These are phyloP conservation scores for Venturia nashicola DNA, from an alignment of 2,329 filamentous ascomycete species.

Conservation along the genomic window DNA sequence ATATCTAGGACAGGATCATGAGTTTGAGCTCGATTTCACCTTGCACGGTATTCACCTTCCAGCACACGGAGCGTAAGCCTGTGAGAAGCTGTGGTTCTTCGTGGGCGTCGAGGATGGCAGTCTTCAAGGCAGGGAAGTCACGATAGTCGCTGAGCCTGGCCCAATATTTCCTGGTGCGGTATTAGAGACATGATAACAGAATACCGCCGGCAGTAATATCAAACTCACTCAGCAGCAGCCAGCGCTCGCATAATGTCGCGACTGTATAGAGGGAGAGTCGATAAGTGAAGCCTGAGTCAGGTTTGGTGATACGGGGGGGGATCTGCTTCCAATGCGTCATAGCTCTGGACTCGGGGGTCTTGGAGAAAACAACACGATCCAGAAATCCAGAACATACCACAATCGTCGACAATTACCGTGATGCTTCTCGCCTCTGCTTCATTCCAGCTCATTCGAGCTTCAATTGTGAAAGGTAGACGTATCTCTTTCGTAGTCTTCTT, in stretches of 20 bases:
- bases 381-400: neutral
- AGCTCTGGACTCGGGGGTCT: neutral
- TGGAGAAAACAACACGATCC: neutral
- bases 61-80: conserved; percentile 76
- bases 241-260: neutral
- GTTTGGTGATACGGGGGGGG: neutral
- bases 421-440: neutral
- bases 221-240: neutral
- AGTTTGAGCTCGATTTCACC: conserved; percentile 2
- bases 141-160: conserved; percentile 2
- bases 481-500: neutral
- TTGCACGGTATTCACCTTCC: conserved; percentile 52
- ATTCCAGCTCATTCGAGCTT: neutral
- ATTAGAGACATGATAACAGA: neutral
- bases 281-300: neutral
- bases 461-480: neutral
- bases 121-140: neutral
- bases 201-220: neutral
- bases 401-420: neutral
- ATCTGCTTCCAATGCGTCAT: neutral
- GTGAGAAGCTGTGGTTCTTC: neutral
- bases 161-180: neutral
- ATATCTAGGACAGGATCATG: conserved; percentile 42
- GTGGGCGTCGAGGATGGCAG: conserved; percentile 2
- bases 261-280: neutral